Base-by-base conservation (phyloP, 2,329 filamentous ascomycete species). In the Cryphonectria nitschkei region DNA sequence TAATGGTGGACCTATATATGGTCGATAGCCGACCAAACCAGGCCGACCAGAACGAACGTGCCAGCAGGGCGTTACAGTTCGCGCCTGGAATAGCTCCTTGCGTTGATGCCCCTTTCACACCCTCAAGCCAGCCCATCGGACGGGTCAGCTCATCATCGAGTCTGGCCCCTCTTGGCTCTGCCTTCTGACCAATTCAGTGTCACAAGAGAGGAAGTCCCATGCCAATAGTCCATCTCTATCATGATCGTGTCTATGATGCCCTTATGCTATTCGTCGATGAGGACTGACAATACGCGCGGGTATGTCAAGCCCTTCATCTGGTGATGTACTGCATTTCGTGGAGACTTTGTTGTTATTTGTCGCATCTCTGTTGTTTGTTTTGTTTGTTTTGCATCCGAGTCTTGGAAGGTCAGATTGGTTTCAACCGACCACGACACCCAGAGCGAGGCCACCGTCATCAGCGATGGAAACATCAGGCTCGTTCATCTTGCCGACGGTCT, bases 381-480 rank as follows among this genome's bases (percentile, higher is more conserved):
- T 9, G 37, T 39, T 43, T 41, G 39, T 41, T 43, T 16, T 43
- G 41, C 41, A 43, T 43, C 41, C 41, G 14, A 14, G 6, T 29
- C 11, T 9, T 19, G 2, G 26, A 58, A 19, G 9, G 37, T 39
- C 37, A 6, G 19, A 16, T n/a, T 11, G n/a, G 39, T 34, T n/a
- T 63, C 66, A 68, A 22, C 66, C 66, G 14, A 68, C 66, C 43
- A 68, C 43, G 41, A 68, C 66, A 19, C 66, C 56, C 66, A 68
- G 54, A 58, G 66, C 66, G 22, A 68, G 26, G 29, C 43, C 58
- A 22, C 43, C 58, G 39, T 68, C 66, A 22, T 68, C 58, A 19
- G 43, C 41, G 19, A 52, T 52, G 16, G 52, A 29, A 16, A 50
- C 43, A 32, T 29, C 66, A n/a, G 58, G 29, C 19, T 61, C 41